Conservation (phyloP, 1,139 yeast genomes). For the Saccharomycopsis crataegensis region DNA sequence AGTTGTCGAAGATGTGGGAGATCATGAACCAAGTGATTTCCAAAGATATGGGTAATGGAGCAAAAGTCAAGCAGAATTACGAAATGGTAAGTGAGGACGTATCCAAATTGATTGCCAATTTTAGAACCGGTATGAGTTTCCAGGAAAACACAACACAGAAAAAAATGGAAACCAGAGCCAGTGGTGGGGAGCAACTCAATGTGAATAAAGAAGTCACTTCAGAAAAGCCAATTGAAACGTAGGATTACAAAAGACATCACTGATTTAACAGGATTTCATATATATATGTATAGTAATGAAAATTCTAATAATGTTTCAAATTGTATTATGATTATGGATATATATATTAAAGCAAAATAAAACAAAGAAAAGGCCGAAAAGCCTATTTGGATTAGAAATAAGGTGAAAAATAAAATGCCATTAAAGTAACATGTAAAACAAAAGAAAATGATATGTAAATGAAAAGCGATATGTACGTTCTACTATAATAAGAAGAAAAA, state of each 20-base stretch:
- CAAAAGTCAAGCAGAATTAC: neutral
- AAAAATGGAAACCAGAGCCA: neutral
- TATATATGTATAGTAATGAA: too few relatives aligned
- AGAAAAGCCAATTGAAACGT: neutral
- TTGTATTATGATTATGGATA: too few relatives aligned
- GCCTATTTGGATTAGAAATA: too few relatives aligned
- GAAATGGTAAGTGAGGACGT: conserved; percentile 3
- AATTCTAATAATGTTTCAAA: too few relatives aligned
- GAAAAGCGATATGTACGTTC: too few relatives aligned
- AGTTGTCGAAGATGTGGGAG: conserved; percentile 7
- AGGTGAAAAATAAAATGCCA: too few relatives aligned
- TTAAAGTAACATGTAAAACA: too few relatives aligned
- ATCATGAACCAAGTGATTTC: neutral
- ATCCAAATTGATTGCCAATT: conserved; percentile 2
- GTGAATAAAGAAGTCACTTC: neutral
- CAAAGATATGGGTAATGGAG: neutral
- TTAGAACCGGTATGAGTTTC: neutral
- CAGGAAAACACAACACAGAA: neutral
- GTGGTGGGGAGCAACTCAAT: neutral
- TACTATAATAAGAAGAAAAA: conserved; percentile 36
- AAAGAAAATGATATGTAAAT: too few relatives aligned
- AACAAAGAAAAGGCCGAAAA: too few relatives aligned
- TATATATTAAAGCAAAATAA: too few relatives aligned
- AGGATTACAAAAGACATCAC: too few relatives aligned
- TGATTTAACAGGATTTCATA: too few relatives aligned